A percentile compares a stretch with the other conserved stretches of the same genome.
Conservation (phyloP, 2,329 filamentous ascomycete genomes). For the Penicillium sp. region DNA sequence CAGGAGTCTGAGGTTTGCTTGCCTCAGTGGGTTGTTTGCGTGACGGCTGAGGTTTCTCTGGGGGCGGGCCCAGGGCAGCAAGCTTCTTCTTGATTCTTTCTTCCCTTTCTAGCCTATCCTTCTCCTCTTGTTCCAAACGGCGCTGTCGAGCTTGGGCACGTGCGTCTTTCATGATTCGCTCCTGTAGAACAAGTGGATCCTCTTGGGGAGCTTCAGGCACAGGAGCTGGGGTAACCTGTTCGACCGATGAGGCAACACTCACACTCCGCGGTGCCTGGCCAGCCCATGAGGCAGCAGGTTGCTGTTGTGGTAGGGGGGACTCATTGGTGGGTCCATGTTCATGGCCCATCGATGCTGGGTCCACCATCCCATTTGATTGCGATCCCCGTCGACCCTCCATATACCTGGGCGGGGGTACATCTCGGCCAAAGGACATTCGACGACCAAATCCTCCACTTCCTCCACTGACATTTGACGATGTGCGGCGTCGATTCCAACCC, state of each 20-base stretch:
- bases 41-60: slow-evolving; percentile 39
- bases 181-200: slow-evolving; percentile 57
- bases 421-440: slow-evolving; percentile 62
- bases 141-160: slow-evolving; percentile 60
- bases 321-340: slow-evolving; percentile 31
- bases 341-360: slow-evolving; percentile 36
- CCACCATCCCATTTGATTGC: slow-evolving; percentile 41
- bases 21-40: slow-evolving; percentile 34
- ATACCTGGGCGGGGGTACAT: slow-evolving; percentile 45
- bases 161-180: slow-evolving; percentile 64
- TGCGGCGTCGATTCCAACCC: slow-evolving; percentile 74
- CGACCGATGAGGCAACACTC: slow-evolving; percentile 32
- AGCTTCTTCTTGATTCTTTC: slow-evolving; percentile 62
- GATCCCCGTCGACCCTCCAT: slow-evolving; percentile 47
- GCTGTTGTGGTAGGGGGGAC: slow-evolving; percentile 33
- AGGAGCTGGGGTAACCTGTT: slow-evolving; percentile 24
- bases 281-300: slow-evolving; percentile 35
- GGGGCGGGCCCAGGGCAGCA: slow-evolving; percentile 55
- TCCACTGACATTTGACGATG: slow-evolving; percentile 89
- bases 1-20: slow-evolving; percentile 30
- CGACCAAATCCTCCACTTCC: slow-evolving; percentile 73
- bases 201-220: slow-evolving; percentile 36
- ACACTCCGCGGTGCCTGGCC: slow-evolving; percentile 34
- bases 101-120: slow-evolving; percentile 60
- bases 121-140: slow-evolving; percentile 57